Conservation (phyloP, 805 yeast species). For the Saccharomyces paradoxus region DNA sequence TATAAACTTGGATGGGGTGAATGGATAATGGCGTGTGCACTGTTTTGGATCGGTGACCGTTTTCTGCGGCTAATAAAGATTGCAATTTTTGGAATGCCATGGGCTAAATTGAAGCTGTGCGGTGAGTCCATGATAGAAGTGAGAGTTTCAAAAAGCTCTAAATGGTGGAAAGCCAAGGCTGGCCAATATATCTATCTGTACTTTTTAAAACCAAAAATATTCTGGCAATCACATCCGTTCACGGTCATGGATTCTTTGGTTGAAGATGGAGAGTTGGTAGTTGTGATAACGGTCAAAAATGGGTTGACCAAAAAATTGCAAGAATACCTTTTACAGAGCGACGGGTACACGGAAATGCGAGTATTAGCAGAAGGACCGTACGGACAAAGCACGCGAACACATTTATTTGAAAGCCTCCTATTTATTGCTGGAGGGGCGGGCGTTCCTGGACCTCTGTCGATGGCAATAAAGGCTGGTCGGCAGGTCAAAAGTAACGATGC, state of each 20-base stretch:
- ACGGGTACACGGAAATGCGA: constrained; percentile 24
- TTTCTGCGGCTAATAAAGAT: constrained; percentile 28
- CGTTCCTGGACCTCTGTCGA: constrained; percentile 46
- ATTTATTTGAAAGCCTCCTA: constrained; percentile 42
- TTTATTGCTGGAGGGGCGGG: constrained; percentile 67
- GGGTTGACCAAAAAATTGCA: constrained; percentile 38
- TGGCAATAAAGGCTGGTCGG: constrained; percentile 25
- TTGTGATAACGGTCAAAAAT: constrained; percentile 39
- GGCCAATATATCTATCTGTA: constrained; percentile 36
- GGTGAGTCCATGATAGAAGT: constrained; percentile 1
- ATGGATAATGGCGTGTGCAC: constrained; percentile 31
- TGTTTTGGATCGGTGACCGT: constrained; percentile 35
- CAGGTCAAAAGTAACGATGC: background rate
- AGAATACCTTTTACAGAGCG: constrained; percentile 25
- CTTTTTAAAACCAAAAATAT: constrained; percentile 36
- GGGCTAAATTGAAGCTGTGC: constrained; percentile 1
- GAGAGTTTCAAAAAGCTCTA: constrained; percentile 2
- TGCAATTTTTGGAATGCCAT: constrained; percentile 6
- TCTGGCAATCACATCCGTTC: constrained; percentile 48
- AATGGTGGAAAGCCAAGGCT: constrained; percentile 33
- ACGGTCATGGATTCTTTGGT: constrained; percentile 24
- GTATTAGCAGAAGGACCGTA: constrained; percentile 57
- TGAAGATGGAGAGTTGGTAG: constrained; percentile 30
- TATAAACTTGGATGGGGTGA: constrained; percentile 32
- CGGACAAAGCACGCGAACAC: constrained; percentile 42